Conservation (phyloP, 768 basidiomycete species). For the Dentipellis fragilis region DNA sequence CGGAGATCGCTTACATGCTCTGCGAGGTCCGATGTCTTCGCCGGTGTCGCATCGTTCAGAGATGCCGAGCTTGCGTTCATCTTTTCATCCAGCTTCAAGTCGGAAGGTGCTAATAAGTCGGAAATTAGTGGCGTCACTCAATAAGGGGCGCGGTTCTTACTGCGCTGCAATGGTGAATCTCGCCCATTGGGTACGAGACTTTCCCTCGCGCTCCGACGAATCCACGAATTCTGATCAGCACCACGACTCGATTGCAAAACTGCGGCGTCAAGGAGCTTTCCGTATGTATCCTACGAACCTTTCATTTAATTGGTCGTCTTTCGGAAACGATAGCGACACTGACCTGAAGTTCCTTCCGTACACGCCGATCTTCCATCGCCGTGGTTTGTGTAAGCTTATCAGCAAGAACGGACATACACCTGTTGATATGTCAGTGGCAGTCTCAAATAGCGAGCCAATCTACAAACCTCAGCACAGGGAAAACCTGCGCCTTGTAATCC, state of each 20-base stretch:
- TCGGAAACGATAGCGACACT: background rate
- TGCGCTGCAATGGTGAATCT: slow-evolving; percentile 56
- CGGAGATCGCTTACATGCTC: slow-evolving; percentile 30
- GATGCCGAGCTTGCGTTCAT: slow-evolving; percentile 33
- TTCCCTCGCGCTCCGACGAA: slow-evolving; percentile 60
- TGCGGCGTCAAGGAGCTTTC: slow-evolving; percentile 75
- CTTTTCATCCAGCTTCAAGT: slow-evolving; percentile 55
- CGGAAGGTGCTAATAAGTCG: slow-evolving; percentile 15
- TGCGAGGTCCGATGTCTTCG: slow-evolving; percentile 29
- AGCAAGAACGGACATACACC: slow-evolving; percentile 68
- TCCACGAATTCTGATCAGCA: slow-evolving; percentile 72
- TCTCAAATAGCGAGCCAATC: background rate
- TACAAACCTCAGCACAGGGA: slow-evolving; percentile 60
- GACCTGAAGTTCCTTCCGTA: slow-evolving; percentile 86
- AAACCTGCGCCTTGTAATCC: slow-evolving; percentile 63
- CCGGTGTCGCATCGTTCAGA: slow-evolving; percentile 19
- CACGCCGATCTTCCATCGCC: slow-evolving; percentile 80
- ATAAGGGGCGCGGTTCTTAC: slow-evolving; percentile 23
- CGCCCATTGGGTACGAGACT: slow-evolving; percentile 51
- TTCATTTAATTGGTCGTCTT: background rate
- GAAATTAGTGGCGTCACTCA: background rate
- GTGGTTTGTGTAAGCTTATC: slow-evolving; percentile 84
- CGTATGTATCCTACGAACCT: slow-evolving; percentile 58
- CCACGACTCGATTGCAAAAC: slow-evolving; percentile 65
- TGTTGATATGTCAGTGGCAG: slow-evolving; percentile 21